These are phyloP conservation scores for Sugiyamaella japonica DNA, from an alignment of 1,139 yeast genomes.

Conservation along the genomic window DNA sequence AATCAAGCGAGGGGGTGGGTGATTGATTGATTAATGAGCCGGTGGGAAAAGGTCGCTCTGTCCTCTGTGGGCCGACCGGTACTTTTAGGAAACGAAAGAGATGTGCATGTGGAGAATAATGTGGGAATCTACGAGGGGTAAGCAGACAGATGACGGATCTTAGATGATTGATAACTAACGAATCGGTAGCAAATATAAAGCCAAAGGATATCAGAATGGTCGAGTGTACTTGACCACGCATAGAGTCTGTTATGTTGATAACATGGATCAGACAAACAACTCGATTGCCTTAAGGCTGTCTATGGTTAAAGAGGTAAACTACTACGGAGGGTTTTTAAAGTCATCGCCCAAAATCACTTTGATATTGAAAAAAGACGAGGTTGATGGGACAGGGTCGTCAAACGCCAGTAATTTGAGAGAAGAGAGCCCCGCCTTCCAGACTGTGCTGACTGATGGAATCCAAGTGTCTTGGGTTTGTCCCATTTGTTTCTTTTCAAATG, in stretches of 20 bases:
- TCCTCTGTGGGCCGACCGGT: constrained; percentile 52
- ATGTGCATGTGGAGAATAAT: constrained; percentile 40
- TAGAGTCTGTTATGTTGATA: constrained; percentile 73
- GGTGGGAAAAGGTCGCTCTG: constrained; percentile 48
- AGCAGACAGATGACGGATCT: constrained; percentile 2
- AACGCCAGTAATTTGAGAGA: not conserved
- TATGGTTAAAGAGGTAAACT: constrained; percentile 48
- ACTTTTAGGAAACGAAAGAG: constrained; percentile 47
- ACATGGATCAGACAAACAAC: constrained; percentile 42
- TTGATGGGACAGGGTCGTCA: not conserved
- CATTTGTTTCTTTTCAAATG: constrained; percentile 74
- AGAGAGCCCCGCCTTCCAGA: constrained; percentile 4
- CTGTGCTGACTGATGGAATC: constrained; percentile 17
- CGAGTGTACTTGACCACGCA: constrained; percentile 72
- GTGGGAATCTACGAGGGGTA: constrained; percentile 42
- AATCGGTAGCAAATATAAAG: constrained; percentile 56
- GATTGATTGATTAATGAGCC: constrained; percentile 19
- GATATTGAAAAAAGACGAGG: constrained; percentile 31
- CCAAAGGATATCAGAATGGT: constrained; percentile 67
- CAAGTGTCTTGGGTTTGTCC: constrained; percentile 70
- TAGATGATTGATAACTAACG: not conserved
- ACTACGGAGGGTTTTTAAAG: constrained; percentile 63
- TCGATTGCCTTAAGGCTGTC: constrained; percentile 55
- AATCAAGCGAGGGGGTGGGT: not conserved
- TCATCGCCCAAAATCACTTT: constrained; percentile 75